A percentile compares a stretch with the other conserved stretches of the same genome.
Conservation (phyloP, 768 basidiomycete genomes). For the Clathrus columnatus region DNA sequence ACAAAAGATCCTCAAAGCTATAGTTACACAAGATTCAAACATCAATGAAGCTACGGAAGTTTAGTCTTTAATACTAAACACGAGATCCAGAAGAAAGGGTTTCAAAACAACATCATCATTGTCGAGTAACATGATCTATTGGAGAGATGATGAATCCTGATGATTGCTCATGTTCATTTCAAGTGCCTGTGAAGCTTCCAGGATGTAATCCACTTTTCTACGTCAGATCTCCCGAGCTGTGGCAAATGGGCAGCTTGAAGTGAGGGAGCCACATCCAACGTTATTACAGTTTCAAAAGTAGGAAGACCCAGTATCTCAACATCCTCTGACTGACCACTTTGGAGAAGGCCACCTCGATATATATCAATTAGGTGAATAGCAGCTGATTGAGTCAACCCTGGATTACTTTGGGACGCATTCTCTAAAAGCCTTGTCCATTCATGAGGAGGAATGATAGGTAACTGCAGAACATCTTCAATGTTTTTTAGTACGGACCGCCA, state of each 20-base stretch:
- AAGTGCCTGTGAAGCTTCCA: too few relatives aligned
- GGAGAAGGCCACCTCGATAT: constrained; percentile 16
- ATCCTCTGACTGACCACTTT: neutral
- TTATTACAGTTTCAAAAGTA: constrained; percentile 1
- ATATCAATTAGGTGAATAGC: constrained; percentile 24
- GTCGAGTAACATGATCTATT: too few relatives aligned
- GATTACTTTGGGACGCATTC: constrained; percentile 14
- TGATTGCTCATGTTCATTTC: too few relatives aligned
- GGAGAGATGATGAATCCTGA: too few relatives aligned
- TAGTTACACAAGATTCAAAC: too few relatives aligned
- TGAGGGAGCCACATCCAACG: constrained; percentile 11
- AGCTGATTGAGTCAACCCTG: constrained; percentile 21
- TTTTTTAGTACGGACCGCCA: constrained; percentile 13
- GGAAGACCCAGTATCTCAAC: neutral
- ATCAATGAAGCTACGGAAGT: too few relatives aligned
- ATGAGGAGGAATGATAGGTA: constrained; percentile 20
- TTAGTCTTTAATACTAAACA: too few relatives aligned
- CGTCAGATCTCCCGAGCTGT: constrained; percentile 2
- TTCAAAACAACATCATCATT: too few relatives aligned
- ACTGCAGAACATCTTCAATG: constrained; percentile 12
- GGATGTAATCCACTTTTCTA: neutral
- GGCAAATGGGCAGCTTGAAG: neutral
- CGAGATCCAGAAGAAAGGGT: too few relatives aligned
- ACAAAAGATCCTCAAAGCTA: too few relatives aligned
- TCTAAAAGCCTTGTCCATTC: constrained; percentile 18